Conservation (phyloP, 306 rosid species). For the Lathyrus sativus region DNA sequence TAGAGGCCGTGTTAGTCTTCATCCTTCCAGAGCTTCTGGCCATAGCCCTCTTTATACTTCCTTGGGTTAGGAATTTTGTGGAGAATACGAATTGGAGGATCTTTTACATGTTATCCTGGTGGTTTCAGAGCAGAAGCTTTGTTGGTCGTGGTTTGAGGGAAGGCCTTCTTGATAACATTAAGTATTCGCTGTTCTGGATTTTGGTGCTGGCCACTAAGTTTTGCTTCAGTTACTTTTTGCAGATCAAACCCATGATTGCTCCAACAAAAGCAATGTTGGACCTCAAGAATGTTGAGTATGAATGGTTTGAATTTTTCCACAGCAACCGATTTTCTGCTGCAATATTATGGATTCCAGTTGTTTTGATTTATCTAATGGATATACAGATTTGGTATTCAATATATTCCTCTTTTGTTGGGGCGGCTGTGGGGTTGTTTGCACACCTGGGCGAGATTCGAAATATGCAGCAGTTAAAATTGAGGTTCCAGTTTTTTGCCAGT, state of each 20-base stretch:
- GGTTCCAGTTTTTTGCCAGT: slow-evolving; percentile 97
- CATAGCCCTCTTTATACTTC: slow-evolving; percentile 65
- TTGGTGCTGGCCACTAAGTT: slow-evolving; percentile 79
- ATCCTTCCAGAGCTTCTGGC: slow-evolving; percentile 83
- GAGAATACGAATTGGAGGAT: slow-evolving; percentile 87
- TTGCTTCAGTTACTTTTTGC: slow-evolving; percentile 83
- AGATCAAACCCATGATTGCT: slow-evolving; percentile 83
- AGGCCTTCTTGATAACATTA: slow-evolving; percentile 79
- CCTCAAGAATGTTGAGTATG: slow-evolving; percentile 49
- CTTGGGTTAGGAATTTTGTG: slow-evolving; percentile 87
- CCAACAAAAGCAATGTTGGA: slow-evolving; percentile 65
- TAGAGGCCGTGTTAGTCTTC: slow-evolving; percentile 62
- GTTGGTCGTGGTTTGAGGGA: slow-evolving; percentile 98
- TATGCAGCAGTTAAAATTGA: slow-evolving; percentile 77
- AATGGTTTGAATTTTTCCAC: slow-evolving; percentile 64
- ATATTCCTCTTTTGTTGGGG: slow-evolving; percentile 88
- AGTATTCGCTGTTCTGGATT: slow-evolving; percentile 81
- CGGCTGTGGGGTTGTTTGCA: slow-evolving; percentile 74
- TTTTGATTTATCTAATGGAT: slow-evolving; percentile 89
- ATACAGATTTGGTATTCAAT: slow-evolving; percentile 92
- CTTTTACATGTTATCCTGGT: slow-evolving; percentile 81
- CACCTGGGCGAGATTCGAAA: slow-evolving; percentile 97
- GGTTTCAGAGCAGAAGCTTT: slow-evolving; percentile 88
- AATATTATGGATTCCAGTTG: slow-evolving; percentile 86
- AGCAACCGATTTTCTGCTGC: slow-evolving; percentile 71